Evolutionary conservation across 2,329 filamentous ascomycete species (phyloP), one percentile per base, ranked within the genome.

Genomic region (Sporothrix schenckii): DNA sequence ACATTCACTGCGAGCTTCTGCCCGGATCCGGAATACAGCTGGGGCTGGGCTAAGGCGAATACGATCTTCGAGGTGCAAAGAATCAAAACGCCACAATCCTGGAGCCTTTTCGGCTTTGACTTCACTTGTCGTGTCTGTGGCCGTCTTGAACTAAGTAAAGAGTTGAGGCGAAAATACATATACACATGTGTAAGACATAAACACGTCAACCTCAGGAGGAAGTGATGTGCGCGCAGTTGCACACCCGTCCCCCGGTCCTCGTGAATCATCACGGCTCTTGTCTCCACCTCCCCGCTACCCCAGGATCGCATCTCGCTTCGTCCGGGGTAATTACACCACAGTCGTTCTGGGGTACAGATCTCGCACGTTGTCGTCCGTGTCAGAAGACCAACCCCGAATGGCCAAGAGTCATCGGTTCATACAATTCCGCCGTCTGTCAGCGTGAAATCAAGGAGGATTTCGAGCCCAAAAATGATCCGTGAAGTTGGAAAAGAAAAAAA

Each of bases 271-370:
- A 44, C 60, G 53, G 13, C 39, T 39, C 41, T 21, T 47, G 13
- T n/a, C 34, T 39, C 13, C 27, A 30, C 53, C 16, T 19, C 60
- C n/a, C 60, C 19, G 41, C 3, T 60, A 41, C 60, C 41, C 60
- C 41, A 19, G 16, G 44, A 16, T 14, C 11, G 24, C 44, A 34
- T 41, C 44, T 50, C 7, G 58, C 58, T 47, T 52, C 7, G 24
- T 66, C 61, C 27, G 61, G 61, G 61, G 61, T 66, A 44, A 44
- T 41, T 44, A 49, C 34, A 44, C 34, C 34, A 19, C 60, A 44
- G 41, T 49, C 34, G 24, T 63, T 47, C 60, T 63, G 60, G 60
- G 60, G 60, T 49, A 13, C 60, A 63, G 13, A 21, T 19, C 41
- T 19, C 60, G 61, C 47, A 34, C 30, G 39, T 39, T 16, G 60